Percentiles rank a stretch among this genome's conserved stretches.
phyloP scores from a whole-genome alignment of 2,329 filamentous ascomycete genomes.

The Claviceps capensis region DNA sequence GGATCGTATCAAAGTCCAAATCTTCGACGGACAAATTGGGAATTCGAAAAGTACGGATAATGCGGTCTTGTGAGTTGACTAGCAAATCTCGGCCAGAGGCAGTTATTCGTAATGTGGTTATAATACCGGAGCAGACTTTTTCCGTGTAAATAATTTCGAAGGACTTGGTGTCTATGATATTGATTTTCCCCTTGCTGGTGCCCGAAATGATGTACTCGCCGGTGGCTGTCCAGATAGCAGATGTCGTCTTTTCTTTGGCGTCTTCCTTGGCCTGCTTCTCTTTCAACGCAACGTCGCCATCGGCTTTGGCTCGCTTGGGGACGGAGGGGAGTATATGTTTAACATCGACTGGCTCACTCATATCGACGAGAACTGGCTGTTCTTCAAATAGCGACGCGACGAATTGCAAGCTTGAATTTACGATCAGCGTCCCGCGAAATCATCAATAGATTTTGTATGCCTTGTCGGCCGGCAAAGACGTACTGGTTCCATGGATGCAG shows the following conservation, averaged over 20 bases:
- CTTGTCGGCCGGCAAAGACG: conserved; percentile 4
- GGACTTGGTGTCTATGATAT: conserved; percentile 77
- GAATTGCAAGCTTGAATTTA: conserved; percentile 54
- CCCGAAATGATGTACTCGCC: conserved; percentile 85
- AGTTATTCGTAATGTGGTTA: conserved; percentile 77
- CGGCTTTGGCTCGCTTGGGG: conserved; percentile 58
- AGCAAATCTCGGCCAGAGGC: conserved; percentile 72
- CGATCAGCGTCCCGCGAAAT: conserved; percentile 9
- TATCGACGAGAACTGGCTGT: conserved; percentile 76
- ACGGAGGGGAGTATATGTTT: conserved; percentile 71
- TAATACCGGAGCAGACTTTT: conserved; percentile 73
- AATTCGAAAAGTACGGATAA: conserved; percentile 83
- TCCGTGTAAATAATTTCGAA: conserved; percentile 79
- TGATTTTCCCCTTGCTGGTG: conserved; percentile 91
- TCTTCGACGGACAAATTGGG: conserved; percentile 59
- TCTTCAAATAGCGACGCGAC: conserved; percentile 91
- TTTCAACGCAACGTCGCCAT: conserved; percentile 53
- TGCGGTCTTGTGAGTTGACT: conserved; percentile 85
- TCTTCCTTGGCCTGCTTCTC: conserved; percentile 87
- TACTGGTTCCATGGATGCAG: conserved; percentile 84
- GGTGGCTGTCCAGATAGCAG: conserved; percentile 71
- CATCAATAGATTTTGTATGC: background rate
- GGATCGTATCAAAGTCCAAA: conserved; percentile 72
- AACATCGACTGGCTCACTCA: conserved; percentile 52
- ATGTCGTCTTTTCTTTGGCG: conserved; percentile 88